phyloP scores from a whole-genome alignment of 306 rosid species.

The Lathyrus tuberosus region DNA sequence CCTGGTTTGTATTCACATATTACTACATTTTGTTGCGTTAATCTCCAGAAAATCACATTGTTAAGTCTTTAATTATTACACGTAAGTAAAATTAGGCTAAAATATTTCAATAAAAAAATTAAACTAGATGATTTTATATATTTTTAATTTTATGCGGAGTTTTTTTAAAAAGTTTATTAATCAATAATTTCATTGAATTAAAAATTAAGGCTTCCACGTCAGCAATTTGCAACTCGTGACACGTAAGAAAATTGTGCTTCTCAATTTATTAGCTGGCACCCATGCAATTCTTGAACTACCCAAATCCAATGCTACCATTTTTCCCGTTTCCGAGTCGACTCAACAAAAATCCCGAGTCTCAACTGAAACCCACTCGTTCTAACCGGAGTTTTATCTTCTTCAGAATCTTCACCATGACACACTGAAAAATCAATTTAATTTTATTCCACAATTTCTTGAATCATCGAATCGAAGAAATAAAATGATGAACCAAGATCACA shows the following conservation, averaged over 20 bases:
- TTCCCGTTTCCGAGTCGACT: constrained; percentile 32
- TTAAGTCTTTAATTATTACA: too few species aligned
- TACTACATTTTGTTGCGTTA: background rate
- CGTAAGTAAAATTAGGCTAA: too few species aligned
- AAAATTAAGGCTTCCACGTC: background rate
- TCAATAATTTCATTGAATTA: too few species aligned
- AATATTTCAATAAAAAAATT: too few species aligned
- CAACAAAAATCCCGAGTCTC: constrained; percentile 23
- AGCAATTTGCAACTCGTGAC: constrained; percentile 2
- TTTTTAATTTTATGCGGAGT: too few species aligned
- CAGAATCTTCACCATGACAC: constrained; percentile 20
- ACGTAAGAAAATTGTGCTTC: background rate
- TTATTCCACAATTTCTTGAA: background rate
- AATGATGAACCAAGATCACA: constrained; percentile 49
- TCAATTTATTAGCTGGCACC: background rate
- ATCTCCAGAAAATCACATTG: too few species aligned
- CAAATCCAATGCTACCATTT: background rate
- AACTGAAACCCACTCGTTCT: constrained; percentile 13
- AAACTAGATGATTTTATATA: too few species aligned
- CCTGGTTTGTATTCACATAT: background rate
- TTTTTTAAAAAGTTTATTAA: too few species aligned
- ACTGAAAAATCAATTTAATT: background rate
- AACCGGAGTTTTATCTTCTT: background rate
- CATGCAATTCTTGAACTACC: background rate
- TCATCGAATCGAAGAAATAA: background rate